Evolutionary conservation across 23 red algal species (phyloP).

Genomic region (Cyanidium caldarium): DNA sequence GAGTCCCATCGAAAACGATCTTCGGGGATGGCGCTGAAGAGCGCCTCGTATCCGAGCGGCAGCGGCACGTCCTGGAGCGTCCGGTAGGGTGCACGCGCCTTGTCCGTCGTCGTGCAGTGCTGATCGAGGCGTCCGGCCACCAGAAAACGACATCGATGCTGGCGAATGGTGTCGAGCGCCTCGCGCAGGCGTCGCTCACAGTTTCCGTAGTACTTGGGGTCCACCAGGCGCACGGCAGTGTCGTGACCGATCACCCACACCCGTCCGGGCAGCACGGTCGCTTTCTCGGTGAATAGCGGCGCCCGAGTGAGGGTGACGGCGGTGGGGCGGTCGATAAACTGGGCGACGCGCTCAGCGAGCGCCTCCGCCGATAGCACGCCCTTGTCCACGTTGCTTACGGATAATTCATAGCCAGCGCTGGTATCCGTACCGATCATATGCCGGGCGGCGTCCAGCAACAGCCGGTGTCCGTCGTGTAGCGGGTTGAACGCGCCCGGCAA

Average conservation of each 20-base stretch:
- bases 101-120: not conserved
- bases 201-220: constrained; percentile 45
- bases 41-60: constrained; percentile 31
- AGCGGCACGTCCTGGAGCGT: constrained; percentile 31
- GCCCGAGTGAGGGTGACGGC: constrained; percentile 20
- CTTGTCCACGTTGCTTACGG: constrained; percentile 46
- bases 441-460: constrained; percentile 30
- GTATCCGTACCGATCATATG: constrained; percentile 25
- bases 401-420: constrained; percentile 40
- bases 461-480: constrained; percentile 54
- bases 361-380: constrained; percentile 5
- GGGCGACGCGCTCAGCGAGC: constrained; percentile 14
- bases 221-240: constrained; percentile 37
- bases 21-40: constrained; percentile 42
- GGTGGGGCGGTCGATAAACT: constrained; percentile 4
- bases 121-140: constrained; percentile 35
- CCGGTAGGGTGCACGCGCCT: constrained; percentile 15
- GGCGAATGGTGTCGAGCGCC: constrained; percentile 18
- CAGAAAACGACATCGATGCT: constrained; percentile 36
- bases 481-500: constrained; percentile 77
- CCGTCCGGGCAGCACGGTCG: constrained; percentile 19
- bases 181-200: constrained; percentile 19
- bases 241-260: constrained; percentile 68
- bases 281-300: constrained; percentile 37
- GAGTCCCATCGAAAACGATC: constrained; percentile 38